Base-by-base conservation (phyloP, 176 grass and related monocot species). In the Tillandsia fasciculata region DNA sequence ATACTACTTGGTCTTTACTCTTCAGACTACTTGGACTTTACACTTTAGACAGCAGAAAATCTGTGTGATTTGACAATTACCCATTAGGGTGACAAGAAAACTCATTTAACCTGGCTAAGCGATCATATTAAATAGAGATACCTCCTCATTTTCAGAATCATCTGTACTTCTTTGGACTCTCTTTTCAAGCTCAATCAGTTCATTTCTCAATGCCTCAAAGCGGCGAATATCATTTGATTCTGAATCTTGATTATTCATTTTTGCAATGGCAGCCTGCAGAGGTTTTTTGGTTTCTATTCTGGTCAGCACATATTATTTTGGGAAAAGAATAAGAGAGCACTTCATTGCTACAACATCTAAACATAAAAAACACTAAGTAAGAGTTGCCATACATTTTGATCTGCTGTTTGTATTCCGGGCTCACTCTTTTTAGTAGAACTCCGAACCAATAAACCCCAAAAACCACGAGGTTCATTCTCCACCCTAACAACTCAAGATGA, bases 101-200 rank as follows among this genome's bases (percentile, higher is more conserved):
- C 56, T 61, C 10, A 61, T 18, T 18, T 17, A 42, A 7, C 33
- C 0, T 42, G 33, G 20, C 54, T 59, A 50, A 28, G 54, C 66
- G 29, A 28, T 8, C 17, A 59, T 71, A 59, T 83, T 63, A 86
- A 28, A 61, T 53, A 77, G 72, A 48, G 59, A 64, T 93, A 99
- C 94, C 82, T 84, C 75, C 70, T 82, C 82, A 76, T 83, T 92
- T 68, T 77, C 67, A 50, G 80, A 51, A 74, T 78, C 78, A 75
- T 78, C 70, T 76, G 87, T 77, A 79, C 79, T 93, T 86, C 82
- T 90, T 79, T 90, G 94, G 66, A 93, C 94, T 79, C 90, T 80
- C 66, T 81, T 99, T 82, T 90, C 90, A 82, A 99, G 84, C 52
- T 99, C 94, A 63, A 90, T 93, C 58, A 99, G 71, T 66, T 90